phyloP scores from a whole-genome alignment of 495 filamentous ascomycete species.

The Xylona heveae region DNA sequence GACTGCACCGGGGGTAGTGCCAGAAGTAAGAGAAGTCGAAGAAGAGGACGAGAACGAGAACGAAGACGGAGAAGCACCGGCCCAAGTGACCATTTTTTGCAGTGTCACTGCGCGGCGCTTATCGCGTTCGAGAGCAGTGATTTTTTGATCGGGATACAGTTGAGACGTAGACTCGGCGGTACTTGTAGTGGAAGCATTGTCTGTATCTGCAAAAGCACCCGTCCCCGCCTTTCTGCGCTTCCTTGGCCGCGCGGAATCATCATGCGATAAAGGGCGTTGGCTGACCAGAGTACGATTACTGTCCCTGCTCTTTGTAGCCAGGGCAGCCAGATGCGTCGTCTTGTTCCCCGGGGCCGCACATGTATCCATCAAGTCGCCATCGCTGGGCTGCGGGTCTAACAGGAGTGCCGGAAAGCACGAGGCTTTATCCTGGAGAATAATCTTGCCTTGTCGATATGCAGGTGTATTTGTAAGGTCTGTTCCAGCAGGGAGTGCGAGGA shows the following conservation, averaged over 20 bases:
- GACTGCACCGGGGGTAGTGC: no score
- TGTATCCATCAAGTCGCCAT: slow-evolving; percentile 65
- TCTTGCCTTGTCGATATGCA: slow-evolving; percentile 50
- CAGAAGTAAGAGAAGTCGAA: background rate
- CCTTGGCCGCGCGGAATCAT: slow-evolving; percentile 1
- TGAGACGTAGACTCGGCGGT: slow-evolving; percentile 8
- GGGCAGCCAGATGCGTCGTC: slow-evolving; percentile 76
- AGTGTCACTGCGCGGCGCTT: slow-evolving; percentile 42
- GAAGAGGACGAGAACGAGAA: background rate
- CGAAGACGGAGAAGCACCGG: no score
- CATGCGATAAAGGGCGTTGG: no score
- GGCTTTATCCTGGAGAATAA: slow-evolving; percentile 92
- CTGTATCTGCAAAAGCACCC: no score
- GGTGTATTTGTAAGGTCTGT: slow-evolving; percentile 41
- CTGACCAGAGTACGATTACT: no score
- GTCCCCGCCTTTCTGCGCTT: slow-evolving; percentile 9
- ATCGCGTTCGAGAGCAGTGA: slow-evolving; percentile 57
- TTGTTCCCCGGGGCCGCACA: slow-evolving; percentile 95
- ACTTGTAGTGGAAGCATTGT: slow-evolving; percentile 23
- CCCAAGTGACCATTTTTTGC: slow-evolving; percentile 58
- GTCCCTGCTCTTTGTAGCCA: slow-evolving; percentile 27
- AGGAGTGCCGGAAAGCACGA: slow-evolving; percentile 89
- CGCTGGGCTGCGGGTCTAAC: slow-evolving; percentile 32
- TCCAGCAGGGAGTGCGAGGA: slow-evolving; percentile 53
- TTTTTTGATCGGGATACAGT: slow-evolving; percentile 11